These are phyloP conservation scores for Thermomucor indicae-seudaticae DNA, from an alignment of 371 early-diverging fungal genomes.

Conservation along the genomic window DNA sequence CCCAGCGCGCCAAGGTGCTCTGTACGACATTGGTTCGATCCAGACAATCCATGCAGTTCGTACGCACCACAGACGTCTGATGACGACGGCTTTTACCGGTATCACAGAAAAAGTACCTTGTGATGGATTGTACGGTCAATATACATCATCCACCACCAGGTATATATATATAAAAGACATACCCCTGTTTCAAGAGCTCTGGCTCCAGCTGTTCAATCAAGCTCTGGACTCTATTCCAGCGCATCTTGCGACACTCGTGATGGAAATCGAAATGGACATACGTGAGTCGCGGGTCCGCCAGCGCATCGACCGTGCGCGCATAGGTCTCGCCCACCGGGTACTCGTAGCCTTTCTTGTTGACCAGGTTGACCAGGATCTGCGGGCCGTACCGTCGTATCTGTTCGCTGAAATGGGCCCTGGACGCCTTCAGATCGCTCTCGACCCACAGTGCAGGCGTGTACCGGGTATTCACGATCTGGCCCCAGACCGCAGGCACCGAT, in stretches of 20 bases:
- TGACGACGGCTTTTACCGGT: not conserved
- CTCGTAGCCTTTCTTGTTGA: slow-evolving; percentile 90
- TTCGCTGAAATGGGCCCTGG: slow-evolving; percentile 67
- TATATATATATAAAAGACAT: slow-evolving; percentile 9
- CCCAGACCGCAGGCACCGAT: slow-evolving; percentile 96
- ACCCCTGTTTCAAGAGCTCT: slow-evolving; percentile 65
- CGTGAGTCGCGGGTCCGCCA: slow-evolving; percentile 52
- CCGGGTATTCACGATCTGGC: slow-evolving; percentile 82
- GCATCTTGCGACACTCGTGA: slow-evolving; percentile 89
- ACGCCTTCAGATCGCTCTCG: slow-evolving; percentile 33
- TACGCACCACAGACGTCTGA: slow-evolving; percentile 86
- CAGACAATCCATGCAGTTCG: slow-evolving; percentile 99
- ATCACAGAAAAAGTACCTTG: not conserved
- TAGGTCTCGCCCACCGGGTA: slow-evolving; percentile 72
- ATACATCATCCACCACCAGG: no score
- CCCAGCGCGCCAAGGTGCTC: slow-evolving; percentile 71
- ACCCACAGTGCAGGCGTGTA: slow-evolving; percentile 84
- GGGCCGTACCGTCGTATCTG: slow-evolving; percentile 69
- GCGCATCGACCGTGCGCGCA: slow-evolving; percentile 32
- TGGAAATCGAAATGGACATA: slow-evolving; percentile 97
- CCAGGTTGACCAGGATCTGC: slow-evolving; percentile 83
- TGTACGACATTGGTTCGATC: slow-evolving; percentile 99
- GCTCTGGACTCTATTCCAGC: slow-evolving; percentile 74
- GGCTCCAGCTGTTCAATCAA: slow-evolving; percentile 66
- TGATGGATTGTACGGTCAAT: no score